Conservation (phyloP, 208 protist species). For the Trypanosomatidae sp. region DNA sequence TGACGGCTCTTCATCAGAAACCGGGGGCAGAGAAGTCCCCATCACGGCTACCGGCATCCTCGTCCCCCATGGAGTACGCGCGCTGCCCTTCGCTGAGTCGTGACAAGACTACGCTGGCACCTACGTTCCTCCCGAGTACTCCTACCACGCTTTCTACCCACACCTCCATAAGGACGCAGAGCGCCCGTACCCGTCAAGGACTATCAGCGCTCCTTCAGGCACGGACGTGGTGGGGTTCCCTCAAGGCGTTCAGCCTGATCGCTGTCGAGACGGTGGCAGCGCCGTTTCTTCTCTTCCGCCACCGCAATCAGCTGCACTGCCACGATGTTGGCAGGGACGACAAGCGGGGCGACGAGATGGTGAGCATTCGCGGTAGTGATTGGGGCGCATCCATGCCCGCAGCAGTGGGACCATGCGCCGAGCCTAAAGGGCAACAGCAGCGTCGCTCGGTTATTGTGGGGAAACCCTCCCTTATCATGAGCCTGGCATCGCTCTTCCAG, state of each 20-base stretch:
- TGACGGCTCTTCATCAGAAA: neutral
- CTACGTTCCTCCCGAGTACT: too few relatives aligned
- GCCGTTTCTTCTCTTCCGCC: conserved; percentile 17
- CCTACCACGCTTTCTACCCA: neutral
- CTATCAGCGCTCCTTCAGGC: conserved; percentile 3
- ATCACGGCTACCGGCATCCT: neutral
- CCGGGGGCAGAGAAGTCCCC: neutral
- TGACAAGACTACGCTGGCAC: neutral
- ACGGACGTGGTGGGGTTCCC: conserved; percentile 13
- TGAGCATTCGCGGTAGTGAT: neutral
- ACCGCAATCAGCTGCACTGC: neutral
- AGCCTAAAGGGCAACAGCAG: neutral
- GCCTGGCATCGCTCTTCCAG: neutral
- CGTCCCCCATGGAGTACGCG: neutral
- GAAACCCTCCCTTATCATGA: neutral
- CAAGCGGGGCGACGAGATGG: neutral
- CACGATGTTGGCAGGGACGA: neutral
- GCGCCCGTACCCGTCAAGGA: neutral
- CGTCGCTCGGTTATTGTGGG: neutral
- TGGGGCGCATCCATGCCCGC: neutral
- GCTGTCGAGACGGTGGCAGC: conserved; percentile 14
- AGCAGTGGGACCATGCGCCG: neutral
- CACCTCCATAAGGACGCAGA: neutral
- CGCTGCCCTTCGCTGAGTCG: neutral
- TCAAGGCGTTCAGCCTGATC: neutral